phyloP scores from a whole-genome alignment of 257 asterid genomes.

The Oldenlandia corymbosa region DNA sequence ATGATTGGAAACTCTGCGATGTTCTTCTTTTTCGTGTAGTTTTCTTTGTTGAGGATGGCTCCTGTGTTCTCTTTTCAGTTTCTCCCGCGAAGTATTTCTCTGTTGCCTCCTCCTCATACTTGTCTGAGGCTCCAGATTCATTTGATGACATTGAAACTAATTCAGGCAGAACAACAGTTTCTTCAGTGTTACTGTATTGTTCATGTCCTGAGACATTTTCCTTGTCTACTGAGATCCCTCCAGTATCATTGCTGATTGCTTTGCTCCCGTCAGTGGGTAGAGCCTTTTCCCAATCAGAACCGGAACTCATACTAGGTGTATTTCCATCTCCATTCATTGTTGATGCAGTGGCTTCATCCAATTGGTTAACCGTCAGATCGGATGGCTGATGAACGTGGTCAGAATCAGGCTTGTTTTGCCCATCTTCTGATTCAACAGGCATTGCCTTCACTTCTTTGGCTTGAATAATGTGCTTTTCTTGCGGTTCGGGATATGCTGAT shows the following conservation, averaged over 20 bases:
- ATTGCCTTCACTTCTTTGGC: conserved; percentile 17
- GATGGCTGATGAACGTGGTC: conserved; percentile 12
- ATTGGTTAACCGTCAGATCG: conserved; percentile 12
- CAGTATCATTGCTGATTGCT: not conserved
- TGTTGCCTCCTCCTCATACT: not conserved
- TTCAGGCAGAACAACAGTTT: conserved; percentile 12
- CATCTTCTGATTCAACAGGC: conserved; percentile 14
- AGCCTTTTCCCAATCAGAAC: conserved; percentile 1
- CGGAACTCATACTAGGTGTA: conserved; percentile 1
- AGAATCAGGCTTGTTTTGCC: conserved; percentile 6
- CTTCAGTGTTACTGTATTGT: conserved; percentile 4
- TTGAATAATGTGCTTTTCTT: conserved; percentile 15
- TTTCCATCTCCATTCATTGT: conserved; percentile 12
- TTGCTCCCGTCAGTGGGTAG: conserved; percentile 7
- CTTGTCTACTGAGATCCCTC: not conserved
- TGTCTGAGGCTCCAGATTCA: not conserved
- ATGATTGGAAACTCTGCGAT: not conserved
- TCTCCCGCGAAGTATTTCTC: conserved; percentile 13
- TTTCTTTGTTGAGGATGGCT: conserved; percentile 6
- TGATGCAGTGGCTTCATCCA: conserved; percentile 9
- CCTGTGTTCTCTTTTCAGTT: conserved; percentile 10
- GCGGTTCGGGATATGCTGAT: conserved; percentile 11
- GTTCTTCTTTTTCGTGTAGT: not conserved
- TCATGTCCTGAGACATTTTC: conserved; percentile 4
- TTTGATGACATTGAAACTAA: conserved; percentile 6